Evolutionary conservation across 352 stramenopile genomes (phyloP), one percentile per base, ranked within the genome.

Genomic region (Pythium rhizo-oryzae): DNA sequence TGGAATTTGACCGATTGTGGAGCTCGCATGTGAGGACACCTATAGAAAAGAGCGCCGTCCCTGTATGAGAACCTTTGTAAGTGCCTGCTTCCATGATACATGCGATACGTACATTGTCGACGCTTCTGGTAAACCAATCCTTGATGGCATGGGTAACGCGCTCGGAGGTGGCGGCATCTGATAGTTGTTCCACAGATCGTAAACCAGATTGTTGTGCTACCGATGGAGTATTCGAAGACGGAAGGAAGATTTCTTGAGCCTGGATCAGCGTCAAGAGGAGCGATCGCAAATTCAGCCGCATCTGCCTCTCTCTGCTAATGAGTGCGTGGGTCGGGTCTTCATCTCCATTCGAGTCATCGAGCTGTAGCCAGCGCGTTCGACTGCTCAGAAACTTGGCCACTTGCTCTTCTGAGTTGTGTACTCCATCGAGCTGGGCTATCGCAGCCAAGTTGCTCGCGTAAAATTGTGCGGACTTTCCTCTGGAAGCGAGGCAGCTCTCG

Each of bases 391-490:
- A 91, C 16, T 69, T 43, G 3, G 70, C 62, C 39, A 91, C 73
- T 0, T 92, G 59, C 46, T 75, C 69, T 1, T 82, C 66, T 9
- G 74, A 59, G 19, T 37, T 64, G 39, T 79, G 70, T 8, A 57
- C 59, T 3, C 70, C 61, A 3, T 78, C 68, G 4, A 91, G 69
- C 47, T 82, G 62, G 0, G 73, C 70, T 43, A 93, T 58, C 8
- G 82, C 74, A 35, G 77, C 81, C 66, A 94, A 62, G 41, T 87
- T 93, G 2, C 87, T 75, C 0, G 80, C 80, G 50, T 94, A 94
- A 49, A 94, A 93, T 8, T 47, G 44, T 6, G 76, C 80, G 7
- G 75, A 72, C 28, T 81, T 82, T 13, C 86, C 84, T 65, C 85
- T 74, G 25, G 80, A 87, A 13, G 68, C 71, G 41, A 94, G 55